A percentile compares a stretch with the other conserved stretches of the same genome.
Conservation (phyloP, 495 filamentous ascomycete species). For the Talaromyces liani region DNA sequence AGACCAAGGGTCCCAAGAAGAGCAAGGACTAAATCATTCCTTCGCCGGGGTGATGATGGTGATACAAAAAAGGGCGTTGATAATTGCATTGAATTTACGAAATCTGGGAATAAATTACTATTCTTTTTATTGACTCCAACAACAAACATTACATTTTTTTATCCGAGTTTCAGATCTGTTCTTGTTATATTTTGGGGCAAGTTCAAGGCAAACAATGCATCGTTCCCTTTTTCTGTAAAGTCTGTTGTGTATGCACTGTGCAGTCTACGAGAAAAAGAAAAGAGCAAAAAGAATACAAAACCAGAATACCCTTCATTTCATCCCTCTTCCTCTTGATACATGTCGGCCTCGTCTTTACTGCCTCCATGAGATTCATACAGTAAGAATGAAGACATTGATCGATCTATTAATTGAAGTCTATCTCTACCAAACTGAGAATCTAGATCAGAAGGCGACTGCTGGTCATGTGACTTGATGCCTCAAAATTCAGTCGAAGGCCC, state of each 20-base stretch:
- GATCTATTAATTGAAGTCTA: too few relatives aligned
- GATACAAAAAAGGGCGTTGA: constrained; percentile 12
- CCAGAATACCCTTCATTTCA: constrained; percentile 1
- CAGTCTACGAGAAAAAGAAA: constrained; percentile 3
- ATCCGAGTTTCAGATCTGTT: background rate
- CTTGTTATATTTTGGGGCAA: background rate
- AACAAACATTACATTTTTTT: background rate
- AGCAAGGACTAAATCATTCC: constrained; percentile 38
- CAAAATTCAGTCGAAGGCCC: background rate
- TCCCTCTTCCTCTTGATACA: background rate
- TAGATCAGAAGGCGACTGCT: background rate
- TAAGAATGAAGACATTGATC: too few relatives aligned
- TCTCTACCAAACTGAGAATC: background rate
- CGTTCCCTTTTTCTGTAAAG: constrained; percentile 1
- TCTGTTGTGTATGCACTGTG: constrained; percentile 1
- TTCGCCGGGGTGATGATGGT: constrained; percentile 12
- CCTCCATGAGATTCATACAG: too few relatives aligned
- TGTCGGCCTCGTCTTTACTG: background rate
- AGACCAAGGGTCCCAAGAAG: constrained; percentile 82
- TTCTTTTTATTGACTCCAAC: constrained; percentile 2
- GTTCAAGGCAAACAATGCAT: constrained; percentile 1
- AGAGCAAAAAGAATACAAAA: constrained; percentile 6
- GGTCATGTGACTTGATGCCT: background rate
- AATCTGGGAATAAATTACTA: constrained; percentile 10
- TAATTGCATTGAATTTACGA: constrained; percentile 11